Evolutionary conservation across 2,329 filamentous ascomycete genomes (phyloP).

Genomic region (Phialemonium atrogriseum): DNA sequence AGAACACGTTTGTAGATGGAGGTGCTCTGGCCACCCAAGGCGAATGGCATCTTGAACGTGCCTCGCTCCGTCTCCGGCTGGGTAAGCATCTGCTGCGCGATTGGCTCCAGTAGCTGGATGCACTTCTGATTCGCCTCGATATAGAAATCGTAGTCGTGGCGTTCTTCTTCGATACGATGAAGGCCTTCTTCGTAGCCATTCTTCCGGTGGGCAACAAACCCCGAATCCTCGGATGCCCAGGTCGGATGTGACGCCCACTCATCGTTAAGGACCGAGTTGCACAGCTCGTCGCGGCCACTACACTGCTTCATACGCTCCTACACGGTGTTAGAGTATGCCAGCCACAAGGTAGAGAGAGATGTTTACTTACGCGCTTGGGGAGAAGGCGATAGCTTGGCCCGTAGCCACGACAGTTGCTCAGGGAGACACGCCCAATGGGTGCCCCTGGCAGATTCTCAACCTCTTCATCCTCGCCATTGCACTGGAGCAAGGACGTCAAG

Average conservation of each 20-base stretch:
- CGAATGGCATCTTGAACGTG: conserved; percentile 69
- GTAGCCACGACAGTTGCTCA: conserved; percentile 92
- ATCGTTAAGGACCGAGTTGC: conserved; percentile 87
- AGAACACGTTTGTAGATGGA: conserved; percentile 96
- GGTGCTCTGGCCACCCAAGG: conserved; percentile 85
- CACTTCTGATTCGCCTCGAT: conserved; percentile 93
- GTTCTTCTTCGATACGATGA: conserved; percentile 94
- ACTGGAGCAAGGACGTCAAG: conserved; percentile 78
- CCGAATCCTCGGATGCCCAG: conserved; percentile 96
- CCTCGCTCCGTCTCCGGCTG: conserved; percentile 66
- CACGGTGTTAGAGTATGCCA: too few species aligned
- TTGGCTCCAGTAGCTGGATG: conserved; percentile 90
- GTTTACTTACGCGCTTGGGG: conserved; percentile 66
- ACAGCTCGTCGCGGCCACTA: conserved; percentile 90
- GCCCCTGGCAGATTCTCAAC: conserved; percentile 71
- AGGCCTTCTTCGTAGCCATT: conserved; percentile 91
- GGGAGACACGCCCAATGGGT: conserved; percentile 73
- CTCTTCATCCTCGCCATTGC: conserved; percentile 66
- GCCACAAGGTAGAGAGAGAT: too few species aligned
- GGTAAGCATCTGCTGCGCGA: conserved; percentile 80
- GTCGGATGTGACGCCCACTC: conserved; percentile 98
- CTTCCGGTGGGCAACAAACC: conserved; percentile 95
- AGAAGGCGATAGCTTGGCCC: conserved; percentile 92
- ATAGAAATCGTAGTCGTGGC: conserved; percentile 97
- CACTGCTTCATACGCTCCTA: conserved; percentile 82